Evolutionary conservation across 805 yeast species (phyloP).

Genomic region (Candida arabinofermentans): DNA sequence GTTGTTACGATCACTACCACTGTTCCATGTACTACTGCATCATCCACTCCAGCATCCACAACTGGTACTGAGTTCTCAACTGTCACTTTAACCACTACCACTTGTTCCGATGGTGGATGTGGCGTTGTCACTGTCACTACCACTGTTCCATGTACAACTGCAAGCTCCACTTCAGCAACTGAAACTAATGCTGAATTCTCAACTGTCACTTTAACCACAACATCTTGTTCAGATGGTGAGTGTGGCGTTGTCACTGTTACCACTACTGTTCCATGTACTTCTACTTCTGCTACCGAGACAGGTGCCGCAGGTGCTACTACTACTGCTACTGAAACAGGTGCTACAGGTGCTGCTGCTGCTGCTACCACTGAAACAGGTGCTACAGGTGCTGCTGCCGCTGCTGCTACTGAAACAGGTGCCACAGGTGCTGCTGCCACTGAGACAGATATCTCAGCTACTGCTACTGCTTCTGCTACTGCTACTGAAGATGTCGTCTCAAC

Average conservation of each 20-base stretch:
- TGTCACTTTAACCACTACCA: not conserved
- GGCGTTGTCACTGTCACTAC: not conserved
- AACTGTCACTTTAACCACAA: not conserved
- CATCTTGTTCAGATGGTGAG: not conserved
- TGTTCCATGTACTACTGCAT: not conserved
- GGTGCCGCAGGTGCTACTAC: not conserved
- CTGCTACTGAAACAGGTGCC: not conserved
- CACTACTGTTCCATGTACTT: not conserved
- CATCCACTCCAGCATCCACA: not conserved
- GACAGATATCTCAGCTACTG: not conserved
- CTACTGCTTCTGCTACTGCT: not conserved
- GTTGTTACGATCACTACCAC: not conserved
- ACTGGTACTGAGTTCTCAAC: not conserved
- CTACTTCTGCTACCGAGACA: too few species aligned
- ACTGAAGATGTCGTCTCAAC: not conserved
- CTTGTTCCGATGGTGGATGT: not conserved
- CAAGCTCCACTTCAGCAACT: not conserved
- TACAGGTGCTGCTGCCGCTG: not conserved
- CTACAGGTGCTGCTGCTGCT: not conserved
- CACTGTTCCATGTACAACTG: not conserved
- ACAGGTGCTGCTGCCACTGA: not conserved
- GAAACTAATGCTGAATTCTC: not conserved
- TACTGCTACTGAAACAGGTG: not conserved
- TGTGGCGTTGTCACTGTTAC: not conserved
- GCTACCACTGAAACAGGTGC: too few species aligned